Base-by-base conservation (phyloP, 2,329 filamentous ascomycete species). In the Pseudocercospora ulei region DNA sequence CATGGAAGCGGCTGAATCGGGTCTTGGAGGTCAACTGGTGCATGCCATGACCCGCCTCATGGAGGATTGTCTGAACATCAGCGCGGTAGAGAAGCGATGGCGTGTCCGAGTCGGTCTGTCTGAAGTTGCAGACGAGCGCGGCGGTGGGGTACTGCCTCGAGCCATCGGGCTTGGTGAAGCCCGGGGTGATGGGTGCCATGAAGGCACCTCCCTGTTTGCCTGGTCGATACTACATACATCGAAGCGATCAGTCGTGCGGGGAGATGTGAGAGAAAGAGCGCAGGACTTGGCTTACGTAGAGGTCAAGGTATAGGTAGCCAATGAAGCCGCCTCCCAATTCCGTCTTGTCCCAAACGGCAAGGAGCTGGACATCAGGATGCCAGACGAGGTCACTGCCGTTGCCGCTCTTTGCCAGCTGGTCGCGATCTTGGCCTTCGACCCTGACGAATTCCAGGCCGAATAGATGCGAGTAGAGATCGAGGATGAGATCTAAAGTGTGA, bases 371-470 rank as follows among this genome's bases (percentile, higher is more conserved):
- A 12, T 48, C 46, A 7, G 31, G 19, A 7, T 40, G 23, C 43
- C 43, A 48, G 2, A 35, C 22, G 3, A 48, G 35, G n/a, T 48
- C 39, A 3, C 30, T 27, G 5, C 33, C 46, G 3, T 48, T 48
- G 5, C 46, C 43, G 23, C 28, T 48, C 2, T 40, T 29, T 44
- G 74, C 79, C 23, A 70, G 53, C 44, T 69, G 66, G 30, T 72
- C 69, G 22, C 76, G 69, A 47, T 82, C 80, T 42, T 78, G 74
- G 2, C 71, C 67, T 31, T 68, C 71, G n/a, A 48, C 41, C 14
- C 25, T 38, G 11, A 40, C 28, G 14, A 46, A 48, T 4, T 41
- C 28, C 5, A 48, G 17, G 7, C 35, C 30, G 14, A 35, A 48
- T 2, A 48, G 28, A 14, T 38, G 25, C 4, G 33, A 24, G 23